Percentiles rank a stretch among this genome's conserved stretches.
phyloP scores from a whole-genome alignment of 2,329 filamentous ascomycete species.

The Didymella sp. region DNA sequence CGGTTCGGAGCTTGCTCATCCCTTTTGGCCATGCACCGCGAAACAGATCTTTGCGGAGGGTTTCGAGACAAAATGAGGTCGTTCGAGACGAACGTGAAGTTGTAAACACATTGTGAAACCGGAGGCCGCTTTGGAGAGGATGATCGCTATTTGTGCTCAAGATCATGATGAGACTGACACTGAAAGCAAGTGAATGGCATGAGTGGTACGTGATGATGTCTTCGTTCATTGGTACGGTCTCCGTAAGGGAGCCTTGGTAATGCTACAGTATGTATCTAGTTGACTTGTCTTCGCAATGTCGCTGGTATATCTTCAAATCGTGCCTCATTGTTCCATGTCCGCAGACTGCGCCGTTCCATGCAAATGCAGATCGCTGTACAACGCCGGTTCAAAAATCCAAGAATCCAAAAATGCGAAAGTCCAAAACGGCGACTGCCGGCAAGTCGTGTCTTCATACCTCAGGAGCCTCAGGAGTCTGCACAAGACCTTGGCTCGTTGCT shows the following conservation, averaged over 20 bases:
- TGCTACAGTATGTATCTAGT: constrained; percentile 15
- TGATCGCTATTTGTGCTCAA: neutral
- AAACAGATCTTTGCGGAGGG: constrained; percentile 2
- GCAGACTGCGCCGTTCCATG: constrained; percentile 7
- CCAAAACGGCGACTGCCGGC: constrained; percentile 2
- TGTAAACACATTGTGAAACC: constrained; percentile 3
- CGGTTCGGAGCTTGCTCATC: neutral
- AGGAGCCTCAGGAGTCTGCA: constrained; percentile 26
- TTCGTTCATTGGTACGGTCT: constrained; percentile 4
- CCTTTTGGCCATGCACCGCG: neutral
- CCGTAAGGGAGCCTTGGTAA: constrained; percentile 2
- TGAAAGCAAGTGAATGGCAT: neutral
- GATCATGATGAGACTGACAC: neutral
- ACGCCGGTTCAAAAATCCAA: constrained; percentile 4
- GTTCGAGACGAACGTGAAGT: constrained; percentile 5
- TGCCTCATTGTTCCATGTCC: constrained; percentile 5
- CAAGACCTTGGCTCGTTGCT: constrained; percentile 19
- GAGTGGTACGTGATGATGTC: neutral
- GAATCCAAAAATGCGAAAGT: neutral
- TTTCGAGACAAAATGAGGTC: too few species aligned
- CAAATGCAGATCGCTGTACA: constrained; percentile 8
- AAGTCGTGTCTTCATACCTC: constrained; percentile 3
- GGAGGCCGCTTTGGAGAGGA: neutral
- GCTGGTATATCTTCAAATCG: constrained; percentile 16
- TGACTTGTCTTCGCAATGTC: constrained; percentile 1